Evolutionary conservation across 352 stramenopile genomes (phyloP), one percentile per base, ranked within the genome.

Genomic region (Sclerospora graminicola): DNA sequence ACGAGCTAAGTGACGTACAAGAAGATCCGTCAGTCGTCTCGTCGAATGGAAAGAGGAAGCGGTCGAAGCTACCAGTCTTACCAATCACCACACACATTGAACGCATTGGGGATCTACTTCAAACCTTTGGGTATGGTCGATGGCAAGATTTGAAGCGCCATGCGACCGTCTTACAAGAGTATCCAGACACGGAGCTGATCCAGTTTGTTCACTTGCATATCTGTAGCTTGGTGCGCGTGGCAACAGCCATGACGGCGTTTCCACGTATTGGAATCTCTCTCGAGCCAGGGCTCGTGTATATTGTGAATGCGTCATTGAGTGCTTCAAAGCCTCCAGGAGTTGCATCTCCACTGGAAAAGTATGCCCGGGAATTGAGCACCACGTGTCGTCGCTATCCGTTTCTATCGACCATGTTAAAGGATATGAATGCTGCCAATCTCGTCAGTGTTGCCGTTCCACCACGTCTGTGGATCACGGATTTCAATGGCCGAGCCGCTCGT

Each of bases 111-210:
- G 69, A 88, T 5, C 15, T 74, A 34, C 45, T 96, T 4, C 51
- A 62, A 14, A 60, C 41, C 4, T 90, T 74, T 44, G 85, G 85
- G 31, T 96, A 93, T 41, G 83, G 82, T 2, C 74, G 83, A 15
- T 96, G 83, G 83, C 52, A 79, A 16, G 69, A 84, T 8, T 85
- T 95, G 32, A 54, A 63, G 24, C 58, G 51, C 1, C 39, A 42
- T 33, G 54, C 41, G 18, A 30, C 41, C 0, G 21, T 37, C 1
- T 51, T 95, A 28, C 34, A 50, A 20, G 44, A 36, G 13, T 89
- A 89, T 48, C 38, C 69, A 5, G 27, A 66, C 13, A 18, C 36
- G 8, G 61, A 78, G 26, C 18, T 95, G 7, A 51, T 53, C 21
- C 41, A 42, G 18, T 85, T 84, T 55, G 48, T 48, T 13, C 61